Evolutionary conservation across 73 alveolate species (phyloP), one percentile per base, ranked within the genome.

Genomic region (Blepharisma stoltei): DNA sequence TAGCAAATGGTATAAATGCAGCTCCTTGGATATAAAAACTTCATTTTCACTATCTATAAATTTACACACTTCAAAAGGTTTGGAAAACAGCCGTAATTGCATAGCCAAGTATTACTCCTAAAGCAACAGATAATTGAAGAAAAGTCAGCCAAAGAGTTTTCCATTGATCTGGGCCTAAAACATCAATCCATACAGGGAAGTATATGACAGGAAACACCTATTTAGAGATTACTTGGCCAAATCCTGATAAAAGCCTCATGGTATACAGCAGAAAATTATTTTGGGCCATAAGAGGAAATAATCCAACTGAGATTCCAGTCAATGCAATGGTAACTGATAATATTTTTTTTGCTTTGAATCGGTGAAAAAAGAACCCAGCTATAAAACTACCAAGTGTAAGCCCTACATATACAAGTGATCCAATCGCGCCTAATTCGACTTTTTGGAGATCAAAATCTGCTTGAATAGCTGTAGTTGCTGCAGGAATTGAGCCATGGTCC

Each of bases 141-240:
- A 91, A 77, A 14, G 97, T 98, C 99, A 95, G 93, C 97, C 99
- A 95, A 32, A 87, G 88, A 38, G 99, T 86, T 76, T 86, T 79
- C 53, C 82, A 76, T 37, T 81, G 89, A n/a, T 54, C 60, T 11
- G 99, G 99, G 20, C 96, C 85, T 84, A 88, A 95, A 70, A 90
- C 96, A 89, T 95, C 93, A n/a, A 90, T 94, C 99, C 98, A 95
- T 43, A 95, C 98, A 25, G 99, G 99, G 6, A 94, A 95, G 76
- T 95, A 93, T 52, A 92, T 91, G 7, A 91, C 94, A 55, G 92
- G 81, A 82, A 95, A 95, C 5, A 32, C 41, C 41, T 32, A 32
- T 32, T 32, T 32, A 32, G 41, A 32, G 41, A 32, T 32, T 32
- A 98, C 97, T 77, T 91, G 92, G n/a, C 97, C 86, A 11, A 87